Evolutionary conservation across 768 basidiomycete genomes (phyloP).

Genomic region (Termitomyces sp.): DNA sequence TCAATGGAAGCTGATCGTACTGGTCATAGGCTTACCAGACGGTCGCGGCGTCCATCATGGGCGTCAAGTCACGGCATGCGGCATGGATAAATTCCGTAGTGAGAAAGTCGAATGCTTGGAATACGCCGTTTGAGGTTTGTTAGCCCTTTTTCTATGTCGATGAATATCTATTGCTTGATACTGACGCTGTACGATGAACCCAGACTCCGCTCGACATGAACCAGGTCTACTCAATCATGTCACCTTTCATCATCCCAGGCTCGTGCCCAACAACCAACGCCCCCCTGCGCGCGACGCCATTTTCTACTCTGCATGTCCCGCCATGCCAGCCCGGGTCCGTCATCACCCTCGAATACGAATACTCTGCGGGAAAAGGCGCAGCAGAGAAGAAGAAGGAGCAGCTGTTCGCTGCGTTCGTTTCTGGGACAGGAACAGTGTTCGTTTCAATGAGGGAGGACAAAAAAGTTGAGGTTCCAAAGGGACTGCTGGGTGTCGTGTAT

Average conservation of each 20-base stretch:
- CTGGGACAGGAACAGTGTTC: conserved; percentile 37
- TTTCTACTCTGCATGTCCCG: conserved; percentile 34
- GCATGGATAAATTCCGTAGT: conserved; percentile 53
- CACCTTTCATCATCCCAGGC: conserved; percentile 34
- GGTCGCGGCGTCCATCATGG: conserved; percentile 53
- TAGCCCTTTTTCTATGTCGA: not conserved
- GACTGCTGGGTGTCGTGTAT: conserved; percentile 45
- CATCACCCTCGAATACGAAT: conserved; percentile 21
- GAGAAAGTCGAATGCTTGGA: conserved; percentile 10
- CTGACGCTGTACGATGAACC: not conserved
- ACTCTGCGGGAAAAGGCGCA: conserved; percentile 4
- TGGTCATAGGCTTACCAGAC: conserved; percentile 35
- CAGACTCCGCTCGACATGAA: conserved; percentile 35
- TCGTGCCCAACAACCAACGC: conserved; percentile 48
- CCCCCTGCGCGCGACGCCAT: conserved; percentile 37
- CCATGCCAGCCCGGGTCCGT: conserved; percentile 9
- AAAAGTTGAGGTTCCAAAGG: conserved; percentile 33
- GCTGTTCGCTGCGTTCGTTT: conserved; percentile 43
- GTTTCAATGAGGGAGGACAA: conserved; percentile 25
- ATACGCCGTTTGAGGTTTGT: conserved; percentile 45
- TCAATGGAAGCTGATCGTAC: not conserved
- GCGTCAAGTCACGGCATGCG: conserved; percentile 58
- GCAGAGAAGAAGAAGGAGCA: conserved; percentile 2
- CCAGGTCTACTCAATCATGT: conserved; percentile 34
- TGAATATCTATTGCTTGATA: no score